Conservation (phyloP, 805 yeast genomes). For the Scheffersomyces lignosus region DNA sequence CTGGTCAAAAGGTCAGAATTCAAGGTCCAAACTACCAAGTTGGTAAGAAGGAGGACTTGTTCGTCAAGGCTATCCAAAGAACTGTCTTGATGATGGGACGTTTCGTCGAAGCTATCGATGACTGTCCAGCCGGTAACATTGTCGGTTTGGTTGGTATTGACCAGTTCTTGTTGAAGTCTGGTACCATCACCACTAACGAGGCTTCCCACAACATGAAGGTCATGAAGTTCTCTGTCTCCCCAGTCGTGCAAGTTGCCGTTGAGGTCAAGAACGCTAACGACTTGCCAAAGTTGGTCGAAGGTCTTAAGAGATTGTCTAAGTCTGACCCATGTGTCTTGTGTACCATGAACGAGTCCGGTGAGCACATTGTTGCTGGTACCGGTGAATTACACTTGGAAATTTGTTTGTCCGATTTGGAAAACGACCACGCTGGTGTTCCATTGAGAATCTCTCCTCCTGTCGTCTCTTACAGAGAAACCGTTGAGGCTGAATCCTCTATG, state of each 20-base stretch:
- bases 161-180: constrained; percentile 98
- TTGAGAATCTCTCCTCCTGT: constrained; percentile 97
- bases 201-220: constrained; percentile 99
- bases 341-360: constrained; percentile 91
- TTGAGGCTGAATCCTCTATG: constrained; percentile 89
- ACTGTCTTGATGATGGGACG: constrained; percentile 99
- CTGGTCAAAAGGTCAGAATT: constrained; percentile 99
- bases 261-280: constrained; percentile 99
- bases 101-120: constrained; percentile 95
- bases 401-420: constrained; percentile 92
- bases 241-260: constrained; percentile 99
- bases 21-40: constrained; percentile 99
- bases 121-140: constrained; percentile 99
- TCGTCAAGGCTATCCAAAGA: constrained; percentile 97
- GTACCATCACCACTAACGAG: constrained; percentile 97
- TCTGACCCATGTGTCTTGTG: constrained; percentile 98
- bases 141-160: constrained; percentile 99
- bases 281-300: constrained; percentile 99
- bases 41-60: constrained; percentile 97
- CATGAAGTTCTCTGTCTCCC: constrained; percentile 99
- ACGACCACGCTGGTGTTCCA: constrained; percentile 99
- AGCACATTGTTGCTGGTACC: constrained; percentile 99
- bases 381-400: constrained; percentile 99
- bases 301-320: constrained; percentile 99
- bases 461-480: constrained; percentile 98